phyloP scores from a whole-genome alignment of 2,329 filamentous ascomycete genomes.

The Dothideomycetes sp. region DNA sequence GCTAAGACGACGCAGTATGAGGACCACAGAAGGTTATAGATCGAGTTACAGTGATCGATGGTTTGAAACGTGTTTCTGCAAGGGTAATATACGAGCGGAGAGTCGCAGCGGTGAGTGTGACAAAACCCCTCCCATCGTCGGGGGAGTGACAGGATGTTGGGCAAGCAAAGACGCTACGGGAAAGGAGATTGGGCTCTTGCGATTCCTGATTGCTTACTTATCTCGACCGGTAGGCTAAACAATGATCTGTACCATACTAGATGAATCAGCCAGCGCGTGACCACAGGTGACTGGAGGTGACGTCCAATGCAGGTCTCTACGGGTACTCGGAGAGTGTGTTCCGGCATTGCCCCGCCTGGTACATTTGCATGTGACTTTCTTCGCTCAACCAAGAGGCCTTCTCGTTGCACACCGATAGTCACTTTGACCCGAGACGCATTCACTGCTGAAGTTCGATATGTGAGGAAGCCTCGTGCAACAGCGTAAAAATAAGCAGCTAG shows the following conservation, averaged over 20 bases:
- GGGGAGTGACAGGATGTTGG: no score
- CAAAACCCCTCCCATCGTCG: not conserved
- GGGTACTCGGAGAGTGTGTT: not conserved
- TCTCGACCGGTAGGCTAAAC: not conserved
- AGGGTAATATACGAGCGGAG: not conserved
- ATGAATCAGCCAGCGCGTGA: not conserved
- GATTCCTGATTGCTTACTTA: not conserved
- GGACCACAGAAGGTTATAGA: not conserved
- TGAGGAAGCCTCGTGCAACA: no score
- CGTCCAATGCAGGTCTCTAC: no score
- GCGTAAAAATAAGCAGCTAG: no score
- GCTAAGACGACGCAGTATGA: not conserved
- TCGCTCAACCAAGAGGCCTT: not conserved
- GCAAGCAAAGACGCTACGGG: not conserved
- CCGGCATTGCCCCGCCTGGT: no score
- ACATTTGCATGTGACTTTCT: not conserved
- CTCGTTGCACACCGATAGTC: not conserved
- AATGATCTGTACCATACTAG: not conserved
- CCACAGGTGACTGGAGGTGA: not conserved
- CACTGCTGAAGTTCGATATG: not conserved
- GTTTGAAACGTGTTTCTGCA: not conserved
- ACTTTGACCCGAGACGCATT: not conserved
- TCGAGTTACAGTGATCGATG: not conserved
- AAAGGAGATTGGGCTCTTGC: not conserved
- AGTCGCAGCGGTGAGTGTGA: not conserved